Base-by-base conservation (phyloP, 805 yeast species). In the Sungouiella blattae region DNA sequence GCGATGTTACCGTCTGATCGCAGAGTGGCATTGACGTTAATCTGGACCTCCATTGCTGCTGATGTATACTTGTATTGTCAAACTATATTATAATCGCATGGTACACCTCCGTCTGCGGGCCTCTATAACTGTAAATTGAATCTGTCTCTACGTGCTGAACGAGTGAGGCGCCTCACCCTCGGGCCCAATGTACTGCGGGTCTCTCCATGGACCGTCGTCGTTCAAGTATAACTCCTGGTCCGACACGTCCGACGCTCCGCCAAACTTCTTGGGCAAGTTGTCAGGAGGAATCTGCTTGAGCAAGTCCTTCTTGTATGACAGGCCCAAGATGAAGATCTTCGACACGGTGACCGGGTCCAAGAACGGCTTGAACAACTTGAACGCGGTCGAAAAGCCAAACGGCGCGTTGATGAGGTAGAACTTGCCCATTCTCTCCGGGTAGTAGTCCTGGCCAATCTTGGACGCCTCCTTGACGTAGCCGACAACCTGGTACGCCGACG, bases 341-440 rank as follows among this genome's bases (percentile, higher is more conserved):
- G 93, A 81, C 15, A 93, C 97, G 6, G 98, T 93, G 37, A 91
- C 98, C 3, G 98, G 98, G 60, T 93, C 98, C 57, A 93, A 75
- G 67, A 93, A 89, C 37, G 95, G 91, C 69, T 88, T 88, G 70
- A 93, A 86, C 36, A 89, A 58, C 60, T 79, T 78, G 76, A 91
- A 93, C 26, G 94, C 97, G 26, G 97, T 82, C 25, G 96, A 79
- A 67, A 93, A 93, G 2, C 98, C 98, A 58, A 88, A 93, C 46
- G 98, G 98, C 1, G 98, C 95, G 57, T 93, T 93, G 65, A 93
- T 87, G 52, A 89, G 69, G 67, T 88, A 91, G 60, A 91, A 93
- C 64, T 86, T 88, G 57, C 98, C 98, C 98, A 93, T 93, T 65
- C 98, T 84, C 73, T 93, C 98, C 11, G 98, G 98, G 61, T 93